phyloP scores from a whole-genome alignment of 129 eudicot genomes.

The Tanacetum coccineum region DNA sequence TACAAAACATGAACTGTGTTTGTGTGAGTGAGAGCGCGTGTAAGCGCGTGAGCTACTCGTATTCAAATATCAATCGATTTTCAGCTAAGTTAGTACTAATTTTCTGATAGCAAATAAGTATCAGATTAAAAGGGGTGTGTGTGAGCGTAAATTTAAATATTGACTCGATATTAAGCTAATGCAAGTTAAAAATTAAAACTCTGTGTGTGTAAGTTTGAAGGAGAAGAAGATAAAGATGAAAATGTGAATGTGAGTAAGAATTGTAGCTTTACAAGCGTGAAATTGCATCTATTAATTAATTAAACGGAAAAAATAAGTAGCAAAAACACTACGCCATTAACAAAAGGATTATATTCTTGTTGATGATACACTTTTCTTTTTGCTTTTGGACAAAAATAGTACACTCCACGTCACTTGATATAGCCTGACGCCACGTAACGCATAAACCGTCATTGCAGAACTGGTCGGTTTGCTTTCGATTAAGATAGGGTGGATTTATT shows the following conservation, averaged over 20 bases:
- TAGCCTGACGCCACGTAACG: neutral
- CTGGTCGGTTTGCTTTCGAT: no score
- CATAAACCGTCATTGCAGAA: conserved; percentile 22
- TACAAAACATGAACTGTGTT: no score
- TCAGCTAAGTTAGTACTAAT: no score
- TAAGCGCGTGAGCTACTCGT: no score
- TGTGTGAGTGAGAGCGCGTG: no score
- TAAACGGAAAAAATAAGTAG: conserved; percentile 10
- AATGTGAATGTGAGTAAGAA: conserved; percentile 4
- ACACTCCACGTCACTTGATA: neutral
- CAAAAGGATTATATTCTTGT: conserved; percentile 2
- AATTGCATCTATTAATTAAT: no score
- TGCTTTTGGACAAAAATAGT: conserved; percentile 33
- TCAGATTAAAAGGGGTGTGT: no score
- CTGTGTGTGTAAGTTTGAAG: conserved; percentile 16
- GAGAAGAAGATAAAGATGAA: no score
- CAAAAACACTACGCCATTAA: conserved; percentile 32
- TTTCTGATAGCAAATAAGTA: no score
- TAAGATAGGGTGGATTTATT: no score
- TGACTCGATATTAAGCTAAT: neutral
- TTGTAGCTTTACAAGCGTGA: conserved; percentile 43
- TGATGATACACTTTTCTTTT: neutral
- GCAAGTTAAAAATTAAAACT: neutral
- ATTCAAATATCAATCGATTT: conserved; percentile 1
- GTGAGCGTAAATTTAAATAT: neutral